Conservation (phyloP, 768 basidiomycete genomes). For the Pisolithus tinctorius region DNA sequence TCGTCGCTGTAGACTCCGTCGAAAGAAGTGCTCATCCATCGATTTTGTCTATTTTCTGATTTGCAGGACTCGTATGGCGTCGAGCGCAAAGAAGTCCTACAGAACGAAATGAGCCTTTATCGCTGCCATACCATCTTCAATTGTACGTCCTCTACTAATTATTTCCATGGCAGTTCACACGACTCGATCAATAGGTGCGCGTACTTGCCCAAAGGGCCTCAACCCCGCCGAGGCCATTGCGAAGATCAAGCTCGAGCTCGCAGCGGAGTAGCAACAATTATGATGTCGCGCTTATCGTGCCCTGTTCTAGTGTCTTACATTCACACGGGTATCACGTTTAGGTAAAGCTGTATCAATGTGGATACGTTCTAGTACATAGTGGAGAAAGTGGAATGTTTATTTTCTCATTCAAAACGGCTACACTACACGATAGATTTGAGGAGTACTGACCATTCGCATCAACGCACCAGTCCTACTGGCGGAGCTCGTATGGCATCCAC, state of each 20-base stretch:
- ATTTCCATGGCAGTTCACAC: neutral
- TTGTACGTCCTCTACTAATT: constrained; percentile 42
- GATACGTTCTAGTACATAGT: no score
- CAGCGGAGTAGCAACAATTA: constrained; percentile 46
- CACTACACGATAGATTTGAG: no score
- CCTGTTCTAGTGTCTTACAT: no score
- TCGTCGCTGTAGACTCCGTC: neutral
- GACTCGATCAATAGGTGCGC: constrained; percentile 47
- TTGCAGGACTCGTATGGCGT: constrained; percentile 66
- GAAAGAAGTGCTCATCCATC: neutral
- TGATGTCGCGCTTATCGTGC: no score
- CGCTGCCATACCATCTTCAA: constrained; percentile 99
- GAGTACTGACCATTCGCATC: no score
- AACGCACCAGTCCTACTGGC: no score
- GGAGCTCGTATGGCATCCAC: no score
- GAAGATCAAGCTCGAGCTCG: constrained; percentile 88
- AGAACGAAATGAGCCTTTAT: constrained; percentile 95
- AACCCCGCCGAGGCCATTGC: constrained; percentile 91
- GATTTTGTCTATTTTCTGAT: neutral
- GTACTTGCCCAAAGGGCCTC: constrained; percentile 96
- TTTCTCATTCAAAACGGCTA: no score
- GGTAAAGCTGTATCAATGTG: no score
- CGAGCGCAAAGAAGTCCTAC: constrained; percentile 83
- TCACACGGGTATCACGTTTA: no score
- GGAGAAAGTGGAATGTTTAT: no score